Evolutionary conservation across 2,329 filamentous ascomycete species (phyloP).

Genomic region (Verticillium isaacii): DNA sequence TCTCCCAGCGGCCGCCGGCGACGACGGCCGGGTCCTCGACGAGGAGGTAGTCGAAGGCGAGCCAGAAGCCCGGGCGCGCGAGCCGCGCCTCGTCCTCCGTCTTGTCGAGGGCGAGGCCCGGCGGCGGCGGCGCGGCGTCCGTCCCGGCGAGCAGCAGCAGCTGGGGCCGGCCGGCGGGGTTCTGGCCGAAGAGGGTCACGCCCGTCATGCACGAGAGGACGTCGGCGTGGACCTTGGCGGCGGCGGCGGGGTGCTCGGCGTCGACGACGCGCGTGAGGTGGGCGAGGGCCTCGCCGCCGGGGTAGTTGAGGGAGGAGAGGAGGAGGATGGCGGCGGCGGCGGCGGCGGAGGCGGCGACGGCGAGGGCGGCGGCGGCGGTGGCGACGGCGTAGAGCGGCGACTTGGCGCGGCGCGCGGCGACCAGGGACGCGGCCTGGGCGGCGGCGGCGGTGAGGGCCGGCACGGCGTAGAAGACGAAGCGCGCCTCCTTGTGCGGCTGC

Average conservation of each 20-base stretch:
- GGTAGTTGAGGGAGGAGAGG: constrained; percentile 87
- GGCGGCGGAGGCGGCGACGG: constrained; percentile 54
- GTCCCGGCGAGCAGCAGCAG: constrained; percentile 20
- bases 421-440: constrained; percentile 65
- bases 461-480: constrained; percentile 87
- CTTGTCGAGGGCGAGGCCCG: constrained; percentile 43
- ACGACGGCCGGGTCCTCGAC: constrained; percentile 45
- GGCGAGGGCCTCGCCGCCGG: constrained; percentile 74
- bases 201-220: constrained; percentile 65
- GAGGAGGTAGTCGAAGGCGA: constrained; percentile 58
- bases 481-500: constrained; percentile 92
- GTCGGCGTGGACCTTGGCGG: constrained; percentile 55
- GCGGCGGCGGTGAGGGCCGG: constrained; percentile 76
- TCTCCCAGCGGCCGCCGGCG: constrained; percentile 48
- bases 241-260: constrained; percentile 16
- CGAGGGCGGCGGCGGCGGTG: constrained; percentile 46
- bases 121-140: constrained; percentile 12
- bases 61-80: constrained; percentile 51
- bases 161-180: constrained; percentile 30
- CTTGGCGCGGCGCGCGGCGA: constrained; percentile 64
- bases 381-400: constrained; percentile 41
- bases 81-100: constrained; percentile 49
- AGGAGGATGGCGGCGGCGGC: constrained; percentile 65
- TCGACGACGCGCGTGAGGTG: constrained; percentile 40
- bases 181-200: constrained; percentile 60